Percentiles rank a stretch among this genome's conserved stretches.
These are phyloP conservation scores for Chaetomium strumarium DNA, from an alignment of 2,329 filamentous ascomycete species.

Conservation along the genomic window DNA sequence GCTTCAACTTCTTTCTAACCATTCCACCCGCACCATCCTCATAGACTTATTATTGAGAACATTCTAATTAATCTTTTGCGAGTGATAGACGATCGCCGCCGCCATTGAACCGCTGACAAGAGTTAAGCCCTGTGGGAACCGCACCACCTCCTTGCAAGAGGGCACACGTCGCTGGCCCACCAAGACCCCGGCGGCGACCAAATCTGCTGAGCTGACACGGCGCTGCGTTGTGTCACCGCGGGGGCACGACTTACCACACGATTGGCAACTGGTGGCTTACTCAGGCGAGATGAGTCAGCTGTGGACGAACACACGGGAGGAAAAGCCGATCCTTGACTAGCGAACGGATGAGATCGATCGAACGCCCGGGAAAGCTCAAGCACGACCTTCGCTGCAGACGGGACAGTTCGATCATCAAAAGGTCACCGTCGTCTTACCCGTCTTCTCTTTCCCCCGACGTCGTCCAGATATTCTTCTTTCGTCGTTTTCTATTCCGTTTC, in stretches of 20 bases:
- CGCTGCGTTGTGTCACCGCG: neutral
- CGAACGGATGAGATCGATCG: neutral
- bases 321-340: neutral
- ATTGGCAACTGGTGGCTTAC: neutral
- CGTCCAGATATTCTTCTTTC: neutral
- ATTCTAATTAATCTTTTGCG: conserved; percentile 9
- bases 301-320: neutral
- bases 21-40: neutral
- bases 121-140: neutral
- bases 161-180: neutral
- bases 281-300: neutral
- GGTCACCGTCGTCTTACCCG: neutral
- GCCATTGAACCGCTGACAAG: neutral
- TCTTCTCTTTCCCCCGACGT: neutral
- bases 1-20: neutral
- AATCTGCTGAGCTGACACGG: neutral
- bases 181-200: too few species aligned
- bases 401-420: neutral
- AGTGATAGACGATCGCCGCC: conserved; percentile 17
- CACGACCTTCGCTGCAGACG: too few species aligned
- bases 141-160: neutral
- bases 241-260: neutral
- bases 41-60: neutral
- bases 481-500: neutral
- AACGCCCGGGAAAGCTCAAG: neutral